Conservation (phyloP, 805 yeast species). For the Clavispora fructus region DNA sequence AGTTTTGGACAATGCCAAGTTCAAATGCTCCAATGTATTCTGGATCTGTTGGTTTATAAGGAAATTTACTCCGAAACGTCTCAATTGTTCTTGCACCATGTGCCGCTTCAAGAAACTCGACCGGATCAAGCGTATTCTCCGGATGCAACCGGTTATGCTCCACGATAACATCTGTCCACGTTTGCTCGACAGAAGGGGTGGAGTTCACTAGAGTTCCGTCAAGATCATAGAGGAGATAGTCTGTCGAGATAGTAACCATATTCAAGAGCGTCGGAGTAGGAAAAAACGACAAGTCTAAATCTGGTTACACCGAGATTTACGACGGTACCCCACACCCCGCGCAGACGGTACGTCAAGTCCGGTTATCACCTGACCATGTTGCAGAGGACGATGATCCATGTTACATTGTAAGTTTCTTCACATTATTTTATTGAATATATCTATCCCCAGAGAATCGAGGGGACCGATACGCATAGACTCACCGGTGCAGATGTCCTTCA, state of each 20-base stretch:
- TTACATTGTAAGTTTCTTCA: not conserved
- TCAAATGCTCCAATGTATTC: slow-evolving; percentile 9
- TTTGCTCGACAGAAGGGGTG: slow-evolving; percentile 13
- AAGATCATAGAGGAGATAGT: slow-evolving; percentile 14
- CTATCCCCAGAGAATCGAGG: not conserved
- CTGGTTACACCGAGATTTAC: not conserved
- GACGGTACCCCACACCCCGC: not conserved
- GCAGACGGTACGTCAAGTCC: not conserved
- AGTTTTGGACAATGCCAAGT: slow-evolving; percentile 10
- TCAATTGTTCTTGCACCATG: slow-evolving; percentile 17
- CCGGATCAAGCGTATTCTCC: slow-evolving; percentile 6
- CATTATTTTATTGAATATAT: not conserved
- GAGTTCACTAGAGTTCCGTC: slow-evolving; percentile 19
- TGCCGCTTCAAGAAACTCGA: slow-evolving; percentile 9
- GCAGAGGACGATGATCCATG: too few species aligned
- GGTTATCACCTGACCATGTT: not conserved
- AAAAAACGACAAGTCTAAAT: too few species aligned
- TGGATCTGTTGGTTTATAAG: slow-evolving; percentile 6
- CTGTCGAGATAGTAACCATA: not conserved
- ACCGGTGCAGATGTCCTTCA: not conserved
- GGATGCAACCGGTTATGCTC: slow-evolving; percentile 12
- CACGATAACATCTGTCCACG: slow-evolving; percentile 11
- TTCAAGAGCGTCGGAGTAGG: not conserved
- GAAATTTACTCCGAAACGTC: slow-evolving; percentile 10
- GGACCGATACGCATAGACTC: not conserved